Evolutionary conservation across 257 asterid species (phyloP).

Genomic region (Cruciata laevipes): DNA sequence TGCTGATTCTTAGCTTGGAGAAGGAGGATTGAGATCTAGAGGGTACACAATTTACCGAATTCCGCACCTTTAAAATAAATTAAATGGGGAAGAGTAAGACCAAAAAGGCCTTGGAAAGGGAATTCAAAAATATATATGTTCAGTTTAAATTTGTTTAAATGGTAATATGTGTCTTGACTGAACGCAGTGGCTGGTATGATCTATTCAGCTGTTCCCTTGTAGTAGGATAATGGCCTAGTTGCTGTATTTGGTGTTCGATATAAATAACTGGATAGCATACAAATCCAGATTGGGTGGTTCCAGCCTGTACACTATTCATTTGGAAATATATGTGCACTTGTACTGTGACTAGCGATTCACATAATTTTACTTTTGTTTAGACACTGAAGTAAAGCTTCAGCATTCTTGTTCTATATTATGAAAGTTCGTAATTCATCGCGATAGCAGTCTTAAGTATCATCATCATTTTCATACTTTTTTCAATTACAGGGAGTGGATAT

Average conservation of each 20-base stretch:
- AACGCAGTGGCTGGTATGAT: background rate
- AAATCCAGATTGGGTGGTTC: background rate
- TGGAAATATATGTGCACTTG: background rate
- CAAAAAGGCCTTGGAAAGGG: no score
- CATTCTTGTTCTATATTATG: background rate
- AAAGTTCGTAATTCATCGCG: background rate
- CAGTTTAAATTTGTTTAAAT: background rate
- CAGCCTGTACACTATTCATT: background rate
- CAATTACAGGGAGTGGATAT: constrained; percentile 64
- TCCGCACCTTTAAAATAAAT: no score
- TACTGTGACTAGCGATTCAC: background rate
- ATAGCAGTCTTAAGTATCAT: no score
- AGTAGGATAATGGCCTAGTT: background rate
- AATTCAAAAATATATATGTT: background rate
- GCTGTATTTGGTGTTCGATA: background rate
- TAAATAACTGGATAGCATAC: background rate
- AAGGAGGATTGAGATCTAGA: background rate
- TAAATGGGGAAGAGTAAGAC: no score
- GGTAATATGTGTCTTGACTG: background rate
- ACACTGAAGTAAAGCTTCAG: background rate
- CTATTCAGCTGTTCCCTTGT: background rate
- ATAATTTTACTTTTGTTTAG: background rate
- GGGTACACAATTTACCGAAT: background rate
- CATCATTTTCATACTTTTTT: constrained; percentile 7
- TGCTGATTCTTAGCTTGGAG: background rate